A percentile compares a stretch with the other conserved stretches of the same genome.
phyloP scores from a whole-genome alignment of 495 filamentous ascomycete species.

The Podospora bellae-mahoneyi region DNA sequence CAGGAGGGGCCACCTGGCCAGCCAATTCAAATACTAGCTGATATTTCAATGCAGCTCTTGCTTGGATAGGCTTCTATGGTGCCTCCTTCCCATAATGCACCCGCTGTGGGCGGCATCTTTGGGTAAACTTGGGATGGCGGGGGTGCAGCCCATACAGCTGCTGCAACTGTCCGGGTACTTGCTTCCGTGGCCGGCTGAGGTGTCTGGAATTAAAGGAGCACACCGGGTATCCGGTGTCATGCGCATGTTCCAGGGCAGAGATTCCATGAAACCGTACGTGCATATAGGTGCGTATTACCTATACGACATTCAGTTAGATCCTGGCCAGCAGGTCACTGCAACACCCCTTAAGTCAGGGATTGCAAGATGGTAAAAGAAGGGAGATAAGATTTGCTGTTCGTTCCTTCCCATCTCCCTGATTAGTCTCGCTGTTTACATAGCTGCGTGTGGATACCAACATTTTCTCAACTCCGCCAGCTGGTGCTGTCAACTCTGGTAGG shows the following conservation, averaged over 20 bases:
- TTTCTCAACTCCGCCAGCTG: too few species aligned
- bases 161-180: too few species aligned
- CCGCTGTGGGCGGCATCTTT: background rate
- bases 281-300: background rate
- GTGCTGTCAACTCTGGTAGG: too few species aligned
- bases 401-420: background rate
- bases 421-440: background rate
- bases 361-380: background rate
- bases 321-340: too few species aligned
- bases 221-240: background rate
- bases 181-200: background rate
- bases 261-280: background rate
- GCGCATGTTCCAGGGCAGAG: background rate
- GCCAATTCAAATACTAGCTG: too few species aligned
- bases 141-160: too few species aligned
- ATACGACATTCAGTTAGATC: too few species aligned
- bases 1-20: background rate
- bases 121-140: background rate
- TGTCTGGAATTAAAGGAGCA: background rate
- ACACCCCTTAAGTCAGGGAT: too few species aligned
- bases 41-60: background rate
- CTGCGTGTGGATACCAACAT: background rate
- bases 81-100: too few species aligned
- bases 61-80: background rate
- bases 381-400: background rate